Conservation (phyloP, 2,329 filamentous ascomycete species). For the Cytospora piceae region DNA sequence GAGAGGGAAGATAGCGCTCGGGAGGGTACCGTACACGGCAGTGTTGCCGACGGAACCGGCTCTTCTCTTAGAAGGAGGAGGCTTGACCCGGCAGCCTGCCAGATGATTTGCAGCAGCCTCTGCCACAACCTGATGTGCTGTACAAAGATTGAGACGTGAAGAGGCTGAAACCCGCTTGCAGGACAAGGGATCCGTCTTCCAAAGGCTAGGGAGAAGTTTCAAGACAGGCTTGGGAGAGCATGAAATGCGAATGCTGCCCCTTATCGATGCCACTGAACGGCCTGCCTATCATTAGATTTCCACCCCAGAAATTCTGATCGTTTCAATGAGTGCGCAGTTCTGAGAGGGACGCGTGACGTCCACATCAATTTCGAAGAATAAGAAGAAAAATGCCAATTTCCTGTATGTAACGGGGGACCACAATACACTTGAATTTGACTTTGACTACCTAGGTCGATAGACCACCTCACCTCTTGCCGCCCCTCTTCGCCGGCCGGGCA, state of each 20-base stretch:
- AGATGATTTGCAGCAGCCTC: conserved; percentile 54
- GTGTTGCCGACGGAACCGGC: conserved; percentile 26
- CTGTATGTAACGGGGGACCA: neutral
- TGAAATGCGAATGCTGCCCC: too few relatives aligned
- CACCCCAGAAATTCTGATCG: neutral
- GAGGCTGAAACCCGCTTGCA: neutral
- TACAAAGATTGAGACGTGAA: conserved; percentile 34
- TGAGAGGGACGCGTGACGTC: neutral
- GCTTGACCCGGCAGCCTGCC: conserved; percentile 46
- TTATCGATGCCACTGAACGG: neutral
- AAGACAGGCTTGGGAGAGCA: too few relatives aligned
- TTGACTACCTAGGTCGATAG: neutral
- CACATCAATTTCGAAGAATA: neutral
- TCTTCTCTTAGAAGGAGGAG: conserved; percentile 34
- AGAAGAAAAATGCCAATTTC: neutral
- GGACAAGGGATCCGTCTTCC: neutral
- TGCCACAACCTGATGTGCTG: conserved; percentile 60
- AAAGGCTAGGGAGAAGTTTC: neutral
- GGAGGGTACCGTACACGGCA: conserved; percentile 5
- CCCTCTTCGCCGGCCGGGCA: conserved; percentile 71
- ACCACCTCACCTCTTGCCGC: conserved; percentile 24
- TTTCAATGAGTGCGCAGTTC: too few relatives aligned
- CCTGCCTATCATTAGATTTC: too few relatives aligned
- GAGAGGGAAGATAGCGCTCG: conserved; percentile 16
- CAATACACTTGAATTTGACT: neutral